Evolutionary conservation across 2,329 filamentous ascomycete genomes (phyloP), one percentile per base, ranked within the genome.

Genomic region (Aspergillus novofumigatus): DNA sequence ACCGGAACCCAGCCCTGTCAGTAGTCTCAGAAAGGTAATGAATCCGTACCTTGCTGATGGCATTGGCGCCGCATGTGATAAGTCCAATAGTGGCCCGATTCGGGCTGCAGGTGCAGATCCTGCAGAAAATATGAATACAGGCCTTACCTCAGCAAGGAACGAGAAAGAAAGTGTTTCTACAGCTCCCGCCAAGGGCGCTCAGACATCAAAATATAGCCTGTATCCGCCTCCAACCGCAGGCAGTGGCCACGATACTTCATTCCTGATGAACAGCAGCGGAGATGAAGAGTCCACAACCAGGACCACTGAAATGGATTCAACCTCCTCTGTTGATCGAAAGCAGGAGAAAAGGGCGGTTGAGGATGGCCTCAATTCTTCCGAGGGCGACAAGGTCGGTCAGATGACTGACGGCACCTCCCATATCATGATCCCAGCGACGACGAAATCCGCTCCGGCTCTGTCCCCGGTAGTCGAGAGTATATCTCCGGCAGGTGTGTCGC

Each of bases 11-110:
- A 91, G 85, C 66, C 86, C 90, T 17, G 84, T 88, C 41, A 94
- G 89, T 71, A 96, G 91, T 74, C 78, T 96, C 64, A 85, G 90
- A 58, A 85, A 90, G 74, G 89, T 90, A 53, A 96, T 96, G 91
- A 89, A 88, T 74, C 91, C 90, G 6, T 97, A 91, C 71, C 77
- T 96, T 17, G 68, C 64, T 5, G 71, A 74, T n/a, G 60, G 65
- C 35, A 55, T 44, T 21, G 56, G 62, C 23, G 63, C 67, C 11
- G 62, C 52, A 38, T 59, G 61, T 21, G 54, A 55, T 54, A 59
- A 65, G 51, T 56, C 58, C 29, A 68, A 68, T 44, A 65, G 70
- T 52, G 57, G 59, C 26, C 59, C 60, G 21, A 63, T 63, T 49
- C 64, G 64, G 51, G 62, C 64, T 28, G 54, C 55, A 44, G 56